phyloP scores from a whole-genome alignment of 129 eudicot species.

The Daucus carota region DH1_v3.0 NC_030381.2:53156001-53156500 shows the following conservation, averaged over 20 bases:
- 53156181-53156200: background rate
- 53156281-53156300: background rate
- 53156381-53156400: background rate
- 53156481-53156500: slow-evolving; percentile 11
- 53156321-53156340: background rate
- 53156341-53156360: background rate
- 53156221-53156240: background rate
- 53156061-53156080: slow-evolving; percentile 73
- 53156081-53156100: slow-evolving; percentile 88
- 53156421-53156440: too few relatives aligned
- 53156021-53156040: slow-evolving; percentile 86
- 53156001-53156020: slow-evolving; percentile 48
- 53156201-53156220: background rate
- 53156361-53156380: background rate
- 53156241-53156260: background rate
- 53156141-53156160: slow-evolving; percentile 95
- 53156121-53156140: slow-evolving; percentile 84
- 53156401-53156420: background rate
- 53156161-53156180: slow-evolving; percentile 60
- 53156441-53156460: background rate
- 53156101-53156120: slow-evolving; percentile 84
- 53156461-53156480: background rate
- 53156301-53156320: background rate
- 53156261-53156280: background rate
- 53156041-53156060: slow-evolving; percentile 93